phyloP scores from a whole-genome alignment of 73 alveolate species.

The Diophrys appendiculata region DNA sequence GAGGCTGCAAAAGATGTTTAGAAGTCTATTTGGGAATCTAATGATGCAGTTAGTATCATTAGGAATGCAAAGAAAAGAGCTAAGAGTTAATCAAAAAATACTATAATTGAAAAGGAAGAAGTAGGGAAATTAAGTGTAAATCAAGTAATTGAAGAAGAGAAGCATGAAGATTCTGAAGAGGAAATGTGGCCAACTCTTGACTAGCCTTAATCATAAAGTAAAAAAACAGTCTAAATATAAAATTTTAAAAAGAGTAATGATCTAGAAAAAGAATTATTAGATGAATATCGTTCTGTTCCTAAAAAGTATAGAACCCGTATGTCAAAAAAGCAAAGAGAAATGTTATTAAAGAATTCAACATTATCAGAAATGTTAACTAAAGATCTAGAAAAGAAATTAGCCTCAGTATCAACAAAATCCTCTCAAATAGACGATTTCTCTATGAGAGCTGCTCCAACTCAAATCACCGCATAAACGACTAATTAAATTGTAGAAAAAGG shows the following conservation, averaged over 20 bases:
- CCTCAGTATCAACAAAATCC: background rate
- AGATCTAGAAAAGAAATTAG: background rate
- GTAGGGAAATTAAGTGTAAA: background rate
- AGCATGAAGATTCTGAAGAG: background rate
- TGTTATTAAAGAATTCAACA: background rate
- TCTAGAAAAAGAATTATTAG: background rate
- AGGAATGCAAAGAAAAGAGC: background rate
- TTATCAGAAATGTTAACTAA: background rate
- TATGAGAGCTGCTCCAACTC: background rate
- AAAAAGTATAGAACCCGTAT: background rate
- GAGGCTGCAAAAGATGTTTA: background rate
- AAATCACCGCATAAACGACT: background rate
- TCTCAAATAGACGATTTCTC: background rate
- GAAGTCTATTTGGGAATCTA: background rate
- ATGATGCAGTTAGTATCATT: background rate
- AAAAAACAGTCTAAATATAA: background rate
- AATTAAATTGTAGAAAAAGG: background rate
- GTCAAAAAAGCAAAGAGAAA: background rate
- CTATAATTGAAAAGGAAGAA: background rate
- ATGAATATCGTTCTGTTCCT: background rate
- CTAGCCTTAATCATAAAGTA: background rate
- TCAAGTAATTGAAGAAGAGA: background rate
- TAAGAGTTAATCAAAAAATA: background rate
- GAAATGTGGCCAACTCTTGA: background rate
- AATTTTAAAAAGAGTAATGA: background rate